phyloP scores from a whole-genome alignment of 2,329 filamentous ascomycete species.

The Phyllosticta paracitricarpa region DNA sequence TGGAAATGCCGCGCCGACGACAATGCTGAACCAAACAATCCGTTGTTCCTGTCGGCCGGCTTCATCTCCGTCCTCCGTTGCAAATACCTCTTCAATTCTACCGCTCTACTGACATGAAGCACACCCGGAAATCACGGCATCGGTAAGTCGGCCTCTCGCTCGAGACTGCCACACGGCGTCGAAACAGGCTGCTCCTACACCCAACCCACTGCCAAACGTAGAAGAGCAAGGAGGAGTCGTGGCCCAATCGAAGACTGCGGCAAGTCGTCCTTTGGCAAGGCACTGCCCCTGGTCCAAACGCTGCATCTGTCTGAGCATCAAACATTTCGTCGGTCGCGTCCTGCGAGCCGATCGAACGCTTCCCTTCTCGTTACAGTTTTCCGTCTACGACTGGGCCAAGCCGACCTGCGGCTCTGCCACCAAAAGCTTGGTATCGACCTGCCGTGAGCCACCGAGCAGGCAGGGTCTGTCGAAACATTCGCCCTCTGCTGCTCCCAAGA shows the following conservation, averaged over 20 bases:
- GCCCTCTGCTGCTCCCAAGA: not conserved
- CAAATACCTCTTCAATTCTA: not conserved
- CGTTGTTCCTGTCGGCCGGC: not conserved
- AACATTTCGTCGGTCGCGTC: not conserved
- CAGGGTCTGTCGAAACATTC: not conserved
- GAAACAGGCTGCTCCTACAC: no score
- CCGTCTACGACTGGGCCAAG: not conserved
- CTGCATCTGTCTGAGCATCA: not conserved
- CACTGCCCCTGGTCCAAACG: not conserved
- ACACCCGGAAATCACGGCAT: not conserved
- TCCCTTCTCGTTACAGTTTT: not conserved
- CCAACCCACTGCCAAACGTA: not conserved
- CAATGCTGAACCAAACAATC: not conserved
- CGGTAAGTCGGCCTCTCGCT: not conserved
- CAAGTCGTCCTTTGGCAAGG: not conserved
- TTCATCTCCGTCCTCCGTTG: not conserved
- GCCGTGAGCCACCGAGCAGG: not conserved
- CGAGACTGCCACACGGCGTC: not conserved
- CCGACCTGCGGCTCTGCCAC: not conserved
- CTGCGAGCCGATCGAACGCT: not conserved
- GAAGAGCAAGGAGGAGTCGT: not conserved
- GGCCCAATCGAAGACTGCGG: no score
- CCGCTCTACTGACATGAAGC: no score
- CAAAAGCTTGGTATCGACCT: not conserved
- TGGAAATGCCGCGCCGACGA: not conserved